Conservation (phyloP, 1,284 basidiomycete genomes). For the Tylopilus sp. region DNA sequence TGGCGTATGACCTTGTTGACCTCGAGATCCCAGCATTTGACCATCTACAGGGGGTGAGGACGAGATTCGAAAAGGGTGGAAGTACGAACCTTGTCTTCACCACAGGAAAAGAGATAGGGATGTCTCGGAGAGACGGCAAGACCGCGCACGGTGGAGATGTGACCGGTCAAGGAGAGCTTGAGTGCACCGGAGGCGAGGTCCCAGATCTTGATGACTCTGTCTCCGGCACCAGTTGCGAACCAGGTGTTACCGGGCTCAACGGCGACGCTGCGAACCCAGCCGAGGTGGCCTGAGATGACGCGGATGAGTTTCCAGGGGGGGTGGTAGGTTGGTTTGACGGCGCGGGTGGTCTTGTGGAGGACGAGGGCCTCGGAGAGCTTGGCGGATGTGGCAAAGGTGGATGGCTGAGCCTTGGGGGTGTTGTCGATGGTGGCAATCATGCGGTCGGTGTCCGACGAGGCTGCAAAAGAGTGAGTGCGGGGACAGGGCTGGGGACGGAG, state of each 20-base stretch:
- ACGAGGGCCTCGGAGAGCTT: constrained; percentile 88
- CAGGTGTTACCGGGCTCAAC: constrained; percentile 99
- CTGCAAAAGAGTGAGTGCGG: constrained; percentile 33
- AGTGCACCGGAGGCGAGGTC: constrained; percentile 96
- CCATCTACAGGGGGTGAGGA: constrained; percentile 73
- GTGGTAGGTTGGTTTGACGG: constrained; percentile 93
- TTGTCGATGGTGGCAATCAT: constrained; percentile 80
- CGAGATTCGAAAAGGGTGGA: not conserved
- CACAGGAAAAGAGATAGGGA: constrained; percentile 97
- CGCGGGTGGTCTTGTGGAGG: constrained; percentile 91
- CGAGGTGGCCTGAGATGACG: constrained; percentile 97
- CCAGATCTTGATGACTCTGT: constrained; percentile 99
- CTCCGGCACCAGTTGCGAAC: constrained; percentile 98
- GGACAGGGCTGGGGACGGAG: not conserved
- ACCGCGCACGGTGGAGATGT: constrained; percentile 97
- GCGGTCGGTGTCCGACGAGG: constrained; percentile 62
- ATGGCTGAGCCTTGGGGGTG: constrained; percentile 69
- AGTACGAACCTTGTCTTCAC: constrained; percentile 90
- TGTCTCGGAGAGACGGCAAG: constrained; percentile 93
- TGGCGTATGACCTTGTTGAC: constrained; percentile 99
- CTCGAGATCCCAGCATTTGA: constrained; percentile 99
- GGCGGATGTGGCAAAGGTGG: constrained; percentile 71
- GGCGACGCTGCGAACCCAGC: constrained; percentile 97
- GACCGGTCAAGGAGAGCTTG: constrained; percentile 95
- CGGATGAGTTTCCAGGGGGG: constrained; percentile 96